Conservation (phyloP, 2,329 filamentous ascomycete genomes). For the Microcyclosporella mali region DNA sequence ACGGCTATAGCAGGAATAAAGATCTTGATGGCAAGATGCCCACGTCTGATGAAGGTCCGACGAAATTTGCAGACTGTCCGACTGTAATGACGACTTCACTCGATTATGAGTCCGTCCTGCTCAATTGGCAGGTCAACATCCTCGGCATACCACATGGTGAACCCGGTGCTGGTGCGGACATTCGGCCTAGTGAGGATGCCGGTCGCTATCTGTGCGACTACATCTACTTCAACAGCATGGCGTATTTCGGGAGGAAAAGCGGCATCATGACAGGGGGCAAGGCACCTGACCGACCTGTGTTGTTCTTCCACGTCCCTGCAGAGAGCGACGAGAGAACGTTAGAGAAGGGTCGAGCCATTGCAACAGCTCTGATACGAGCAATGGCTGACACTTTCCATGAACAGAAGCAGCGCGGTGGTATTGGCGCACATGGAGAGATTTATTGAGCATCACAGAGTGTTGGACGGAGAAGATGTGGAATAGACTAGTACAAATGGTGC, state of each 20-base stretch:
- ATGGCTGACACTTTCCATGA: constrained; percentile 28
- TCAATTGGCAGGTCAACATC: constrained; percentile 25
- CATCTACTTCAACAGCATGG: constrained; percentile 38
- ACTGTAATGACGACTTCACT: constrained; percentile 26
- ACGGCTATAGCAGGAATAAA: constrained; percentile 58
- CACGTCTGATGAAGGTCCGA: constrained; percentile 18
- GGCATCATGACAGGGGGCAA: constrained; percentile 17
- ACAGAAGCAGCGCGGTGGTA: neutral
- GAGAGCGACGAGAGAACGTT: constrained; percentile 31
- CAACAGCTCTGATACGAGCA: constrained; percentile 29
- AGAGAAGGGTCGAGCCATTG: constrained; percentile 28
- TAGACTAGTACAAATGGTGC: too few species aligned
- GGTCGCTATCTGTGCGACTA: constrained; percentile 42
- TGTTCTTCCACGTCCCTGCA: constrained; percentile 40
- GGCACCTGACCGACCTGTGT: constrained; percentile 27
- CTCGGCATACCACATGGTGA: constrained; percentile 22
- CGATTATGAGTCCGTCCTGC: constrained; percentile 27
- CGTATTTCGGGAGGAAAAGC: constrained; percentile 26
- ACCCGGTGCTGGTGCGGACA: constrained; percentile 25
- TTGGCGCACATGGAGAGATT: neutral
- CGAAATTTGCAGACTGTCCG: constrained; percentile 26
- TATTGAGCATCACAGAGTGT: too few species aligned
- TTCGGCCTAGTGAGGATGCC: constrained; percentile 36
- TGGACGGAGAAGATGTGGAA: too few species aligned
- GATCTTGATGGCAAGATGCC: constrained; percentile 59